Percentiles rank a stretch among this genome's conserved stretches.
These are phyloP conservation scores for Alternaria sp. DNA, from an alignment of 2,329 filamentous ascomycete genomes.

Conservation along the genomic window DNA sequence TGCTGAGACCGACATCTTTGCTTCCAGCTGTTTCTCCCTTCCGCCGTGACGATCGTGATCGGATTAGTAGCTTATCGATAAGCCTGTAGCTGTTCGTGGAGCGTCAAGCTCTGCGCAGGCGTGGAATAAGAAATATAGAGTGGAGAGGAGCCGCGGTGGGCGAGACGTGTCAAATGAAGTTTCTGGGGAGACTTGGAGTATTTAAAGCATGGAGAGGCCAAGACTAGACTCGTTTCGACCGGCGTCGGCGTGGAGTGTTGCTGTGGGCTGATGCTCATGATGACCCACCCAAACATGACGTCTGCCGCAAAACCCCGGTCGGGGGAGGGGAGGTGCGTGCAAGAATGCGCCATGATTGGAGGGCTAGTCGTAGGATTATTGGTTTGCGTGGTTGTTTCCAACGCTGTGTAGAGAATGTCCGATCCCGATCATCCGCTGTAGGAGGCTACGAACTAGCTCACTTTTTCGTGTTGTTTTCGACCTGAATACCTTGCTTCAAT, in stretches of 20 bases:
- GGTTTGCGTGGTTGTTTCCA: background rate
- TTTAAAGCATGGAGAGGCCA: constrained; percentile 13
- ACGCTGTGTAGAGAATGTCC: background rate
- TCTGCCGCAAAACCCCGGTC: constrained; percentile 19
- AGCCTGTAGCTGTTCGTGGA: background rate
- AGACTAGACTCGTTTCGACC: constrained; percentile 16
- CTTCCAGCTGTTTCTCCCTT: background rate
- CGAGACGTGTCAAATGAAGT: background rate
- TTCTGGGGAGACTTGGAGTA: constrained; percentile 6
- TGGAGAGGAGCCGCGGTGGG: constrained; percentile 18
- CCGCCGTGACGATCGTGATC: background rate
- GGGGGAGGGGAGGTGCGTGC: constrained; percentile 1
- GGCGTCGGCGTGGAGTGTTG: constrained; percentile 10
- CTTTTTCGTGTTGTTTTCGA: background rate
- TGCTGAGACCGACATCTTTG: constrained; percentile 66
- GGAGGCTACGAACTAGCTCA: background rate
- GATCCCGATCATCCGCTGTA: background rate
- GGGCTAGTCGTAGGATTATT: background rate
- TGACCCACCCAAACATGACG: constrained; percentile 23
- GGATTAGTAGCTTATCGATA: constrained; percentile 18
- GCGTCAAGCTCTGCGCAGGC: constrained; percentile 4
- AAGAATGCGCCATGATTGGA: background rate
- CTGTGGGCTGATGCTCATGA: constrained; percentile 17
- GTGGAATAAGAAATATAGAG: constrained; percentile 1
- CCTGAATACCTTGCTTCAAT: background rate